A percentile compares a stretch with the other conserved stretches of the same genome.
Conservation (phyloP, 768 basidiomycete species). For the Amanita subjunquillea region DNA sequence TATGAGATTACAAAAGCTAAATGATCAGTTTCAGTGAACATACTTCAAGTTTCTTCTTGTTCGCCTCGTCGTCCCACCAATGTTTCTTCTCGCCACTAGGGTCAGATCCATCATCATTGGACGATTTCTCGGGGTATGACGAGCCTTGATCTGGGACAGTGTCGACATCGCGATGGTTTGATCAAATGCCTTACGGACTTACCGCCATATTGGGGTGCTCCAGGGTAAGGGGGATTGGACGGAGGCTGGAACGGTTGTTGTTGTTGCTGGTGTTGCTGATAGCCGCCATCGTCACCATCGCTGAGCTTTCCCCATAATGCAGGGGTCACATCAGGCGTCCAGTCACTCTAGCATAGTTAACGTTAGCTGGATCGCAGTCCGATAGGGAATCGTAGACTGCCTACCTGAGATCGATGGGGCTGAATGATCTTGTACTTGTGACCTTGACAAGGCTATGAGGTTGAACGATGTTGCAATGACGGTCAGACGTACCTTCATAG, state of each 20-base stretch:
- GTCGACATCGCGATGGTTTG: background rate
- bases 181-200: constrained; percentile 1
- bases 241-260: constrained; percentile 18
- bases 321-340: constrained; percentile 53
- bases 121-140: constrained; percentile 10
- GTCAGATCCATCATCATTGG: constrained; percentile 6
- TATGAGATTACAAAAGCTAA: constrained; percentile 4
- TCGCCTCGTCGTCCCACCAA: constrained; percentile 44
- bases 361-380: background rate
- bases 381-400: background rate
- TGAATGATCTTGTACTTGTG: constrained; percentile 61
- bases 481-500: constrained; percentile 34
- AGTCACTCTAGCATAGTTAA: constrained; percentile 38
- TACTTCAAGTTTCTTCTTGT: constrained; percentile 52
- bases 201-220: constrained; percentile 9
- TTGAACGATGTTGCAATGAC: background rate
- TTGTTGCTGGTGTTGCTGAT: constrained; percentile 11
- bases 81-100: constrained; percentile 35
- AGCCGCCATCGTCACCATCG: constrained; percentile 12
- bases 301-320: constrained; percentile 56
- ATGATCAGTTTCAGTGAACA: background rate
- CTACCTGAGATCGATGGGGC: constrained; percentile 58
- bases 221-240: constrained; percentile 8
- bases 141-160: constrained; percentile 11
- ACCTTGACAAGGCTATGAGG: constrained; percentile 22